These are phyloP conservation scores for Phytophthora podocarpi DNA, from an alignment of 352 stramenopile species.

Conservation along the genomic window DNA sequence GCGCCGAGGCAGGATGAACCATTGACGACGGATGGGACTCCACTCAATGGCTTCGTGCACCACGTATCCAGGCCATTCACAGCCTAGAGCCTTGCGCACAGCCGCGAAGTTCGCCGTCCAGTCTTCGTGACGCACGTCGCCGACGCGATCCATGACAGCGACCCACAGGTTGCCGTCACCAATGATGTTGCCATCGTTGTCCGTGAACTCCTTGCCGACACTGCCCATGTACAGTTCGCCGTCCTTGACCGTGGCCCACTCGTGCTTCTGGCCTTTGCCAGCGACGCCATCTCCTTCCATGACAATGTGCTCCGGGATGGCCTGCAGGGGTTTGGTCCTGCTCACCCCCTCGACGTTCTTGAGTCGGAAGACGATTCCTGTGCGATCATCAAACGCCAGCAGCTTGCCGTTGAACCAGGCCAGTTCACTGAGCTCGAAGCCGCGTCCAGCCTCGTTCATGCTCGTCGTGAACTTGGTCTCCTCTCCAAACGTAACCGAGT, in stretches of 20 bases:
- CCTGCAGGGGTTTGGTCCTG: constrained; percentile 67
- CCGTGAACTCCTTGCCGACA: constrained; percentile 95
- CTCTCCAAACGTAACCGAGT: constrained; percentile 70
- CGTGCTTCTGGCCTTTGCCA: constrained; percentile 99
- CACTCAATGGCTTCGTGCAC: constrained; percentile 99
- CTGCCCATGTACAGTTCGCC: constrained; percentile 97
- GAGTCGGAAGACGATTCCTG: constrained; percentile 98
- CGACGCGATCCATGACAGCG: constrained; percentile 86
- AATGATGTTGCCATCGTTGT: constrained; percentile 91
- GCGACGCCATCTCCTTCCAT: constrained; percentile 97
- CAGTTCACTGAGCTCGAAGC: constrained; percentile 96
- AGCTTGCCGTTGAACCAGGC: constrained; percentile 89
- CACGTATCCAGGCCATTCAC: constrained; percentile 93
- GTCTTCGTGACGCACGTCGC: constrained; percentile 89
- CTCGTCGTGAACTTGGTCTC: constrained; percentile 77
- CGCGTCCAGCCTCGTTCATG: constrained; percentile 95
- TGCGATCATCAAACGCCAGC: constrained; percentile 98
- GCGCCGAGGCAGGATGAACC: constrained; percentile 97
- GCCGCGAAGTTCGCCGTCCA: constrained; percentile 94
- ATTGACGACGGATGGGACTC: constrained; percentile 94
- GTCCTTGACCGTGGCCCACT: constrained; percentile 99
- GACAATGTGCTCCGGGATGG: constrained; percentile 95
- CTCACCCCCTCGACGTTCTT: constrained; percentile 78
- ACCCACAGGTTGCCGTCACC: constrained; percentile 99
- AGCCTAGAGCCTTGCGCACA: constrained; percentile 91